phyloP scores from a whole-genome alignment of 768 basidiomycete species.

The Hygrophoropsis aurantiaca region DNA sequence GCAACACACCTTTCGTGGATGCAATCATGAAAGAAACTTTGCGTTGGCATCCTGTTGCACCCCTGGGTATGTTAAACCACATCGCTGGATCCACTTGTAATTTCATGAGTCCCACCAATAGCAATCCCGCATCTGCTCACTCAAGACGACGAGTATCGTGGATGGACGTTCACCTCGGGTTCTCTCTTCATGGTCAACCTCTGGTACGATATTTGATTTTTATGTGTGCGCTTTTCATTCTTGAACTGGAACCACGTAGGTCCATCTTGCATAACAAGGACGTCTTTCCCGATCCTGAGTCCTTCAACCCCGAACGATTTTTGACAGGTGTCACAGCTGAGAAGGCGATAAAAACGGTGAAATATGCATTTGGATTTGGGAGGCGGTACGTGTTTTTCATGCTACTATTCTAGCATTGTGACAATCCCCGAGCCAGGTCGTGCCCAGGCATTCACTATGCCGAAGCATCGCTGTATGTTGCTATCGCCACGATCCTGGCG shows the following conservation, averaged over 20 bases:
- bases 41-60: conserved; percentile 21
- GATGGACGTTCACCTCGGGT: conserved; percentile 22
- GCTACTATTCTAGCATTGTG: too few species aligned
- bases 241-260: too few species aligned
- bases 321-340: too few species aligned
- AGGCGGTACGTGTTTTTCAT: too few species aligned
- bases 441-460: conserved; percentile 45
- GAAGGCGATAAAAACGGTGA: too few species aligned
- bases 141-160: conserved; percentile 23
- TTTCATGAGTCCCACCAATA: conserved; percentile 2
- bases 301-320: too few species aligned
- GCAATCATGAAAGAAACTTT: conserved; percentile 20
- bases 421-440: too few species aligned
- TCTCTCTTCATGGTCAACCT: conserved; percentile 19
- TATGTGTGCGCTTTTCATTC: too few species aligned
- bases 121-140: conserved; percentile 21
- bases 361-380: too few species aligned
- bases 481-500: conserved; percentile 37
- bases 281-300: too few species aligned
- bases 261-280: too few species aligned
- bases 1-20: conserved; percentile 23
- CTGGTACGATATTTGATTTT: conserved; percentile 13
- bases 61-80: conserved; percentile 17
- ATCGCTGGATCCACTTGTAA: conserved; percentile 3
- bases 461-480: conserved; percentile 39